Evolutionary conservation across 1,284 basidiomycete species (phyloP), one percentile per base, ranked within the genome.

Genomic region (Coniferiporia weirii): DNA sequence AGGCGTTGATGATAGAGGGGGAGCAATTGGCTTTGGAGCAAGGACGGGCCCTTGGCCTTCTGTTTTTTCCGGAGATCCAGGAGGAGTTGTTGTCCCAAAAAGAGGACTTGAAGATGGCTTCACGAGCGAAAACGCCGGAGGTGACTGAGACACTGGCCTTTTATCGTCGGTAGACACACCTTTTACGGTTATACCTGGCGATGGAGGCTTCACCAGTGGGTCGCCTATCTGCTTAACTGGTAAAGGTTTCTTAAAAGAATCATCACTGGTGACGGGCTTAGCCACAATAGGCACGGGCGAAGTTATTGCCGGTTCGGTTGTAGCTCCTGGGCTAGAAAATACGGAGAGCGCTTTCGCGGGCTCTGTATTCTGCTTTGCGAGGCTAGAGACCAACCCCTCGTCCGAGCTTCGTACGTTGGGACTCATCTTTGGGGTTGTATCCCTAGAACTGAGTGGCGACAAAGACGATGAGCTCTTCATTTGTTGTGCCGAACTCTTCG

Each of bases 11-110:
- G 68, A 53, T 10, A 69, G 62, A 0, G 65, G 46, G n/a, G 65
- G 59, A 15, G 68, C 38, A 2, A 56, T 61, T n/a, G 76, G 69
- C 10, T 69, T 66, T 13, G 77, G 65, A 20, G 71, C 64, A 17
- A 69, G 51, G 22, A 72, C 62, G 6, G 71, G 61, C 22, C 66
- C 60, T 17, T 66, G 63, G 19, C 68, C 61, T 47, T 69, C 65
- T 54, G 74, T 72, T 63, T 75, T 79, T 10, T 69, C 66, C 0
- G 85, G 84, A 38, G 83, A 82, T 1, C 76, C 80, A 27, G 82
- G 83, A 19, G 85, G 83, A 3, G 84, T 82, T 0, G 75, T 75
- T 57, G 71, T 75, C 52, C 66, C 65, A n/a, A 71, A 70, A 49
- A 67, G 45, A 10, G 43, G 34, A 44, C 32, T 67, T 69, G 56